Conservation (phyloP, 2,329 filamentous ascomycete species). For the Clarireedia homoeocarpa region DNA sequence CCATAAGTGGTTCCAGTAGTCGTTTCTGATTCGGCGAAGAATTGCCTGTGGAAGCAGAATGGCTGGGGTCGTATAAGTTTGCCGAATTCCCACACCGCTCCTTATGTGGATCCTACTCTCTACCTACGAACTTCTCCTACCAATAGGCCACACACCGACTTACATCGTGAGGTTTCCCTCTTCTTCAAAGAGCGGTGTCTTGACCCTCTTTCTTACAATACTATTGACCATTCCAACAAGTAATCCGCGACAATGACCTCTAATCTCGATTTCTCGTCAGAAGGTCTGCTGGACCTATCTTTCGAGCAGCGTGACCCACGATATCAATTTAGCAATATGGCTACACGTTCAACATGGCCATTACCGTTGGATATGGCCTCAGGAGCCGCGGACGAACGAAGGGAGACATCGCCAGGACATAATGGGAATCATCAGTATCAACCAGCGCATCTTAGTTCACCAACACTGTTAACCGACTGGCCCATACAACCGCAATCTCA, state of each 20-base stretch:
- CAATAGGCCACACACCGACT: conserved; percentile 25
- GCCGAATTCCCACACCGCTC: conserved; percentile 21
- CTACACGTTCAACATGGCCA: conserved; percentile 30
- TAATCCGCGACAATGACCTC: conserved; percentile 40
- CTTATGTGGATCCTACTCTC: conserved; percentile 19
- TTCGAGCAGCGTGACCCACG: conserved; percentile 49
- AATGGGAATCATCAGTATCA: conserved; percentile 37
- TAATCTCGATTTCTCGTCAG: conserved; percentile 53
- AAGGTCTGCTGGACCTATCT: conserved; percentile 53
- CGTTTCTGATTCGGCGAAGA: conserved; percentile 6
- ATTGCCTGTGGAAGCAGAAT: conserved; percentile 6
- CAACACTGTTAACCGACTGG: conserved; percentile 51
- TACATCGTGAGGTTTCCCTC: conserved; percentile 25
- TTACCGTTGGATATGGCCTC: conserved; percentile 29
- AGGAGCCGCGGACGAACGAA: conserved; percentile 26
- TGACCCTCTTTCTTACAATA: conserved; percentile 35
- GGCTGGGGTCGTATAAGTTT: conserved; percentile 16
- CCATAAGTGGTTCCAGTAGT: conserved; percentile 3
- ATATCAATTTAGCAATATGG: conserved; percentile 42
- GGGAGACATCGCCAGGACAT: conserved; percentile 26
- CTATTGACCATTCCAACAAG: conserved; percentile 33
- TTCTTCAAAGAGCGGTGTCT: conserved; percentile 30
- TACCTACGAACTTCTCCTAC: conserved; percentile 17
- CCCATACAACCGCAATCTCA: conserved; percentile 37
- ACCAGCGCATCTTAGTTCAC: conserved; percentile 38